A percentile compares a stretch with the other conserved stretches of the same genome.
These are phyloP conservation scores for Oryza coarctata DNA, from an alignment of 176 grass and related monocot genomes.

Conservation along the genomic window DNA sequence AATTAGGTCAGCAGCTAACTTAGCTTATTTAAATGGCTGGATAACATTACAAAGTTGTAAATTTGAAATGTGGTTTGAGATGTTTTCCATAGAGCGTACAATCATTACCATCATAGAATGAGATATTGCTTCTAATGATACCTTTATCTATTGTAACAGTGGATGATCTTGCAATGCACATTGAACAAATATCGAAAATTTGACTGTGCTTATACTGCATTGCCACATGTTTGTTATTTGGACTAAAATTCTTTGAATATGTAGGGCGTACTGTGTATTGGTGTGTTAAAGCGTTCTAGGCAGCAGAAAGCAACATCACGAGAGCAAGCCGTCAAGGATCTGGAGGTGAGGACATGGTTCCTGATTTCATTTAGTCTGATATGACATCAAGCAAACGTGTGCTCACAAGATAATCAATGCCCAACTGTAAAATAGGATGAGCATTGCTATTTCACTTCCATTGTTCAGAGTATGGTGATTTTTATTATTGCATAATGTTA, in stretches of 20 bases:
- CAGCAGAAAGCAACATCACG: slow-evolving; percentile 69
- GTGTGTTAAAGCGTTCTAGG: slow-evolving; percentile 66
- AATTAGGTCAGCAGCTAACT: not conserved
- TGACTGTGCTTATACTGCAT: slow-evolving; percentile 7
- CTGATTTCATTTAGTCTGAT: not conserved
- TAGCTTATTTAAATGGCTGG: not conserved
- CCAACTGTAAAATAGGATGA: not conserved
- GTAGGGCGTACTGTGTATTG: slow-evolving; percentile 83
- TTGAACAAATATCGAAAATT: not conserved
- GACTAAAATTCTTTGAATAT: slow-evolving; percentile 33
- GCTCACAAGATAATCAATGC: not conserved
- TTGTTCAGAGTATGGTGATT: not conserved
- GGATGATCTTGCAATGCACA: not conserved
- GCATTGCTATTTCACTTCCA: not conserved
- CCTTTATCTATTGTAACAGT: not conserved
- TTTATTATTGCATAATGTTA: not conserved
- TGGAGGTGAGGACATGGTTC: slow-evolving; percentile 53
- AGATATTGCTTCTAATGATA: not conserved
- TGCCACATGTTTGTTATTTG: not conserved
- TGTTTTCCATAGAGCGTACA: not conserved
- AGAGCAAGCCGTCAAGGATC: slow-evolving; percentile 81
- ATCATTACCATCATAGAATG: not conserved
- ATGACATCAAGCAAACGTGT: not conserved
- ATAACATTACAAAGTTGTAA: not conserved
- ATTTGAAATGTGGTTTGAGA: not conserved